Base-by-base conservation (phyloP, 129 eudicot genomes). In the Tagetes erecta region DNA sequence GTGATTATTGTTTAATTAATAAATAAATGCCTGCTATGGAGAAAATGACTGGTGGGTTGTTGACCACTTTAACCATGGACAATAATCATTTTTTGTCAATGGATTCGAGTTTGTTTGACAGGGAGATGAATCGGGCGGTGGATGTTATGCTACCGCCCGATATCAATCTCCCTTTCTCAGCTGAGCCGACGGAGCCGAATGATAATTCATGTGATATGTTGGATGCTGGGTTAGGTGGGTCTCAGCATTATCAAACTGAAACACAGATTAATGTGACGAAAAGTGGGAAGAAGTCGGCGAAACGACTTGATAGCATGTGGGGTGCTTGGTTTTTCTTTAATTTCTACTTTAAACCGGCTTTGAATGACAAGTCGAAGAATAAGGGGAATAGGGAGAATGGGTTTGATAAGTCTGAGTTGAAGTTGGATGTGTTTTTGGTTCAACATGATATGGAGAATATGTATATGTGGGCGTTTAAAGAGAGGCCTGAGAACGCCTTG, bases 291-390 rank as follows among this genome's bases (percentile, higher is more conserved):
- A 91, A 88, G n/a, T 86, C 88, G 20, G 95, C 90, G 0, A 91
- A 91, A 70, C 68, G 95, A 41, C 82, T 86, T 74, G 97, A 91
- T 80, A 86, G 88, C 42, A 83, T 91, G 67, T 91, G 97, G 97
- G 95, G 97, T 7, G 97, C 97, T 73, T 91, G 97, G 97, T 86
- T 88, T 73, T 91, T 91, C 88, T 91, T 91, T 74, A 91, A 74
- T 78, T 91, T 86, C 73, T 91, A 91, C 64, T 91, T 88, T 73
- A 91, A 88, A 64, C 97, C 97, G 1, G 92, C 82, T 36, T 79
- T 91, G 66, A 88, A 88, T 31, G 97, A 88, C 41, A 84, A 86
- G 27, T 77, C 85, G 0, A 91, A 91, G 84, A 64, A 84, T 42
- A 91, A 82, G 63, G 66, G 60, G 14, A 91, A 74, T 73, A 79